Evolutionary conservation across 208 protist species (phyloP), one percentile per base, ranked within the genome.

Genomic region (Acanthamoeba royreba): DNA sequence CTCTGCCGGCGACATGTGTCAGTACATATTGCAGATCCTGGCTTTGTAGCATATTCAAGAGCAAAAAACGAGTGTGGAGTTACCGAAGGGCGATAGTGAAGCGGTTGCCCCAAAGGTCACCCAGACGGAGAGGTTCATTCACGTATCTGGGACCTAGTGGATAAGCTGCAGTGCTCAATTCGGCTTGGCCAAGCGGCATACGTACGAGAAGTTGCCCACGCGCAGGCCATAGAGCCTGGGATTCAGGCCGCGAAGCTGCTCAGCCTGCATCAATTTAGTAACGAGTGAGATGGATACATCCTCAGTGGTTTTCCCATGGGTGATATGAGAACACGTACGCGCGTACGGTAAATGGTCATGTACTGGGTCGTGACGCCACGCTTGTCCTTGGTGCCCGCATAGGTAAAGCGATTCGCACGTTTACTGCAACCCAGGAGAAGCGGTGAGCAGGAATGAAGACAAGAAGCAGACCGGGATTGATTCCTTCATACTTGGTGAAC

Each of bases 311-410:
- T 15, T 69, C 33, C 17, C 13, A 53, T 85, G 11, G 45, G n/a
- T 8, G 66, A 43, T n/a, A n/a, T 87, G 42, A 2, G 33, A 38
- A 55, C 4, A 28, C 8, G n/a, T 88, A 63, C 81, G 46, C 38
- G 53, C 47, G 28, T 90, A 43, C 35, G 72, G 19, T 88, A 92
- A 31, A 43, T 47, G 8, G 86, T 92, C 55, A 92, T 92, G 63
- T 79, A 40, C 42, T 77, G 58, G 19, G 61, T 81, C 11, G 87
- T 92, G 43, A 92, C 87, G 8, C 61, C 87, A 22, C 87, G 19
- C 63, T 92, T 92, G 43, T 92, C 87, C 42, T 92, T 92, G n/a
- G 87, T 92, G 22, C 87, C 87, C 9, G 87, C 52, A 28, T 79
- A 92, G 3, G 87, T 47, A 31, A 92, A 92, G 0, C 52, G 38